Base-by-base conservation (phyloP, 305 asterid species). In the Solanum hybrid region DNA sequence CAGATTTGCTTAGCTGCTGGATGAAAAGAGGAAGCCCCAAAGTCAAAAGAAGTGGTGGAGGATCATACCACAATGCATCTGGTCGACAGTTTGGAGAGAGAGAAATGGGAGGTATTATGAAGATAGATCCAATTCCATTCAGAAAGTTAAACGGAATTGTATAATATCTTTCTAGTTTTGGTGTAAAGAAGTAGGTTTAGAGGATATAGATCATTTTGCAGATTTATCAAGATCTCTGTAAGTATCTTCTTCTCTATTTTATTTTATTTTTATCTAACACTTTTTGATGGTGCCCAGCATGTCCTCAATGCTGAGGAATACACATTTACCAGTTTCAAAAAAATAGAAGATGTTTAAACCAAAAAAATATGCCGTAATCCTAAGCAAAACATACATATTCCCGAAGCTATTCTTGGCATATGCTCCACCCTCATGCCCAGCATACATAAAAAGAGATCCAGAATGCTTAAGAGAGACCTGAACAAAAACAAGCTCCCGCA, bases 361-460 rank as follows among this genome's bases (percentile, higher is more conserved):
- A 41, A 83, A 41, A 22, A 41, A 27, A 9, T 3, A 84, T 45
- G 75, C 4, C 5, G 11, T 31, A 41, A 20, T 6, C 26, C 65
- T 31, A 45, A 31, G 45, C 37, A 85, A 0, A 5, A 81, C 87
- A 87, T 94, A 96, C 99, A 97, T 93, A 92, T 97, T 97, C 79
- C 99, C 99, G 41, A 91, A 97, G 91, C 99, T 97, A 93, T 97
- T 96, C 94, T 97, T 97, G 87, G 99, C 99, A 94, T 95, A 97
- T 91, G 99, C 99, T 91, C 99, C 99, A 91, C 99, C 99, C 91
- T 91, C 94, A 13, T 95, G 95, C 91, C 99, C 99, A 89, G 99
- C 98, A 93, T 97, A 97, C 99, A 97, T 97, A 92, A 97, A 97
- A 94, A 97, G 99, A 79, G 99, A 97, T 89, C 99, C 99, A 89